Evolutionary conservation across 805 yeast genomes (phyloP).

Genomic region (Diddensiella transvaalensis): DNA sequence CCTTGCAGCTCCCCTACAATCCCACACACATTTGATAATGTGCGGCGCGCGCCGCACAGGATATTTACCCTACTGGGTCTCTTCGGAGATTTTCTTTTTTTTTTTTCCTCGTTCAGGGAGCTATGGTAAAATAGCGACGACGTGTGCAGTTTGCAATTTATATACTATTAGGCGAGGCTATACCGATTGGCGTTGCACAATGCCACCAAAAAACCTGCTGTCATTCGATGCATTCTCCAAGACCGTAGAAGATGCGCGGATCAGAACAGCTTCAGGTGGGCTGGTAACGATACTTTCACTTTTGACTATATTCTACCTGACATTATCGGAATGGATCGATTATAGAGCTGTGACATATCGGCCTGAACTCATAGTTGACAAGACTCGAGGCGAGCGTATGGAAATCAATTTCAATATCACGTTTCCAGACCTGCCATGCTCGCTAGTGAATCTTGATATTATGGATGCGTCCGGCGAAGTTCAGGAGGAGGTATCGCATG

Average conservation of each 20-base stretch:
- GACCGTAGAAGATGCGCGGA: constrained; percentile 88
- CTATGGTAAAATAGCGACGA: too few species aligned
- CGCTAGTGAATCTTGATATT: constrained; percentile 68
- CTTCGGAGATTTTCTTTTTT: too few species aligned
- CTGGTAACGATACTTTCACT: constrained; percentile 72
- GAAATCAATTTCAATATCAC: constrained; percentile 78
- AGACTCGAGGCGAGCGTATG: constrained; percentile 59
- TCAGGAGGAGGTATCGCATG: constrained; percentile 69
- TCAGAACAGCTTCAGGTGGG: constrained; percentile 89
- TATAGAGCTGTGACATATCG: constrained; percentile 63
- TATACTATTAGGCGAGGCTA: too few species aligned
- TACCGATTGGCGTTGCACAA: too few species aligned
- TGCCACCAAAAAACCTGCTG: constrained; percentile 37
- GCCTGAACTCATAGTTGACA: constrained; percentile 85
- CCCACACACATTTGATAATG: too few species aligned
- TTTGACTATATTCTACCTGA: constrained; percentile 55
- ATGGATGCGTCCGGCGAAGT: constrained; percentile 87
- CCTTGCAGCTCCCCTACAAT: too few species aligned
- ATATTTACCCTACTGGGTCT: too few species aligned
- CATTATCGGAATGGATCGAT: constrained; percentile 71
- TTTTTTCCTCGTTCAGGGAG: too few species aligned
- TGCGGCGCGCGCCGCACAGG: too few species aligned
- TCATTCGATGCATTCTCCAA: constrained; percentile 88
- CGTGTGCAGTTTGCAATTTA: too few species aligned
- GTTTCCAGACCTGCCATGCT: constrained; percentile 86